Percentiles rank a stretch among this genome's conserved stretches.
phyloP scores from a whole-genome alignment of 257 asterid species.

The Primulina eburnea region DNA sequence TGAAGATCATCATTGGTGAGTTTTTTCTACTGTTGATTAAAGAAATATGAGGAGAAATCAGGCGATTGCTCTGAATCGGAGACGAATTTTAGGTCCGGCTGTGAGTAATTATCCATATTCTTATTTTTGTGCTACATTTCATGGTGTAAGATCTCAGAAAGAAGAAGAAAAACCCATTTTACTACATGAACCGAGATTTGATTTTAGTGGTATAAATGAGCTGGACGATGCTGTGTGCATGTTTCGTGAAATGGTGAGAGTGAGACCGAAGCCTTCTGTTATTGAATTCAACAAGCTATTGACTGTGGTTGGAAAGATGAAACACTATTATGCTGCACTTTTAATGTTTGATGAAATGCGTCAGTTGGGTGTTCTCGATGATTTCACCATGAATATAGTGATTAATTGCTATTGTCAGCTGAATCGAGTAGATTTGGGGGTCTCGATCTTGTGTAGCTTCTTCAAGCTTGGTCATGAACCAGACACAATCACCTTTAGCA shows the following conservation, averaged over 20 bases:
- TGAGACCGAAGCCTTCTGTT: constrained; percentile 20
- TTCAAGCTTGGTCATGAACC: constrained; percentile 23
- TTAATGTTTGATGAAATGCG: constrained; percentile 22
- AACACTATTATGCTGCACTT: constrained; percentile 5
- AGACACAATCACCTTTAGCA: too few species aligned
- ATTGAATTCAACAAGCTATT: constrained; percentile 10
- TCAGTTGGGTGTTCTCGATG: neutral
- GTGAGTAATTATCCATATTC: too few species aligned
- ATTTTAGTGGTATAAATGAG: constrained; percentile 1
- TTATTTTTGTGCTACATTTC: too few species aligned
- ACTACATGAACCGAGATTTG: neutral
- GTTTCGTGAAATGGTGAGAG: constrained; percentile 17
- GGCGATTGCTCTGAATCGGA: too few species aligned
- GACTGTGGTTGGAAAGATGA: constrained; percentile 13
- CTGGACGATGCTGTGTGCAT: constrained; percentile 12
- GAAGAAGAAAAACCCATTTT: too few species aligned
- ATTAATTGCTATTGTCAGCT: constrained; percentile 20
- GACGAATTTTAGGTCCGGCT: too few species aligned
- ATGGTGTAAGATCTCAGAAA: too few species aligned
- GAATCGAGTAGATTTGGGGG: constrained; percentile 18
- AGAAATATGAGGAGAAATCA: too few species aligned
- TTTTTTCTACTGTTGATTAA: too few species aligned
- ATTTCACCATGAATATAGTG: constrained; percentile 4
- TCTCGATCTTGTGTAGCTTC: constrained; percentile 19
- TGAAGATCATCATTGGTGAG: too few species aligned